Conservation (phyloP, 352 stramenopile species). For the Globisporangium paroecandrum region DNA sequence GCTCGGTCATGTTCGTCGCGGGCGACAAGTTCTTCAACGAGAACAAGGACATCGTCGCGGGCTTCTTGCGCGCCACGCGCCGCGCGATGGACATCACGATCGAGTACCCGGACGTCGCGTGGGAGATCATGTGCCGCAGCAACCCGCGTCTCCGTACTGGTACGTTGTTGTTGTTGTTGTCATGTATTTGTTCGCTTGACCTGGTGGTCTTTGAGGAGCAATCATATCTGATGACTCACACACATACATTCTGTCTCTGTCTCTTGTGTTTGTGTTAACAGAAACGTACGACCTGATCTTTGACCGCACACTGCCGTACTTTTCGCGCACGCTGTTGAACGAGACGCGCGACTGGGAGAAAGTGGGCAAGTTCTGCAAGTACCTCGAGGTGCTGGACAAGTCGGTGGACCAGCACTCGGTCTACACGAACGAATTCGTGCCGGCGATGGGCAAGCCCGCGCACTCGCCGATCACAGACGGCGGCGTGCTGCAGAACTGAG, state of each 20-base stretch:
- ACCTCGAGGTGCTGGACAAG: conserved; percentile 43
- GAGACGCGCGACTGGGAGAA: conserved; percentile 53
- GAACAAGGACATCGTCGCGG: conserved; percentile 42
- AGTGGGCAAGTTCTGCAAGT: conserved; percentile 54
- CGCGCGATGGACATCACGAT: conserved; percentile 51
- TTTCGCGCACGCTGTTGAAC: conserved; percentile 47
- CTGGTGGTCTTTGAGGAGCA: neutral
- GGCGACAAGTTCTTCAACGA: conserved; percentile 45
- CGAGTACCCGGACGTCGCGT: conserved; percentile 44
- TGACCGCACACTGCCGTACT: conserved; percentile 49
- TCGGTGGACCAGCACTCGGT: conserved; percentile 47
- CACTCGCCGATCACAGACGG: conserved; percentile 38
- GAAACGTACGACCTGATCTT: conserved; percentile 50
- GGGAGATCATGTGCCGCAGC: conserved; percentile 52
- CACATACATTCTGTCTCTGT: neutral
- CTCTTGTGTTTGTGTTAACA: conserved; percentile 2
- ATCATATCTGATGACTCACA: conserved; percentile 7
- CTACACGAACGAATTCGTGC: conserved; percentile 52
- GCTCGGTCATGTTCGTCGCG: conserved; percentile 53
- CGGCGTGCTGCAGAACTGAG: conserved; percentile 34
- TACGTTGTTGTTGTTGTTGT: conserved; percentile 11
- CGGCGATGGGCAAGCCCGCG: conserved; percentile 42
- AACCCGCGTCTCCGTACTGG: conserved; percentile 45
- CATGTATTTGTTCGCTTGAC: too few relatives aligned
- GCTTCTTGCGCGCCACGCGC: conserved; percentile 40